Percentiles rank a stretch among this genome's conserved stretches.
Evolutionary conservation across 768 basidiomycete genomes (phyloP).

Genomic region (Kwoniella newhampshirensis): DNA sequence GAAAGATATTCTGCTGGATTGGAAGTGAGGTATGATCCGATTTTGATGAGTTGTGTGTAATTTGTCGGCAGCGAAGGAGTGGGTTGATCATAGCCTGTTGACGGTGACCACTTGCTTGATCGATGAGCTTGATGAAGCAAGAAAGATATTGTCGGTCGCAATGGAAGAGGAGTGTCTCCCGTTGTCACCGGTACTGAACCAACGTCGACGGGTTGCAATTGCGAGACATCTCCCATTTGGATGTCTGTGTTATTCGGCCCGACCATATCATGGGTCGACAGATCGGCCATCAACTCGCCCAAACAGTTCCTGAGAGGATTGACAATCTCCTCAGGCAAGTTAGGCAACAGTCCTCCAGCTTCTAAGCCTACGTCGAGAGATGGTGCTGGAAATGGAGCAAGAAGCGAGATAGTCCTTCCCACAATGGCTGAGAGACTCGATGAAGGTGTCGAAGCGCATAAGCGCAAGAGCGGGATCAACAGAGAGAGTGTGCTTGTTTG

Average conservation of each 20-base stretch:
- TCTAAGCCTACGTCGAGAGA: conserved; percentile 44
- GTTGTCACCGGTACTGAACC: no score
- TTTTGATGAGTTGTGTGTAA: conserved; percentile 1
- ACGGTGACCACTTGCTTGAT: neutral
- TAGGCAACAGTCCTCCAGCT: conserved; percentile 27
- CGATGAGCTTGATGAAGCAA: conserved; percentile 7
- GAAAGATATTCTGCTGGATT: conserved; percentile 4
- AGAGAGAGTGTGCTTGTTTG: conserved; percentile 22
- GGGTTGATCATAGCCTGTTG: neutral
- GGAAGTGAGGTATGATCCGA: neutral
- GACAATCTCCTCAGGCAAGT: conserved; percentile 30
- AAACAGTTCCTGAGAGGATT: conserved; percentile 30
- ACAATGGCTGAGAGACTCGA: conserved; percentile 18
- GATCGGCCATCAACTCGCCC: conserved; percentile 43
- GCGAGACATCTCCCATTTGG: neutral
- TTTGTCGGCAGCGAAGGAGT: neutral
- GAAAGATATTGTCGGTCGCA: conserved; percentile 7
- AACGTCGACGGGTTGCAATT: neutral
- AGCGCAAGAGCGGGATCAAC: conserved; percentile 30
- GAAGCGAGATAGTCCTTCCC: conserved; percentile 16
- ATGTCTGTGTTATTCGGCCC: neutral
- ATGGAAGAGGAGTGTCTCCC: conserved; percentile 1
- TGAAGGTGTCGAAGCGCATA: conserved; percentile 18
- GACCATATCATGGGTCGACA: conserved; percentile 21
- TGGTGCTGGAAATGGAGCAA: conserved; percentile 38